Conservation (phyloP, 108 stramenopile species). For the Fragilaria crotonensis region DNA sequence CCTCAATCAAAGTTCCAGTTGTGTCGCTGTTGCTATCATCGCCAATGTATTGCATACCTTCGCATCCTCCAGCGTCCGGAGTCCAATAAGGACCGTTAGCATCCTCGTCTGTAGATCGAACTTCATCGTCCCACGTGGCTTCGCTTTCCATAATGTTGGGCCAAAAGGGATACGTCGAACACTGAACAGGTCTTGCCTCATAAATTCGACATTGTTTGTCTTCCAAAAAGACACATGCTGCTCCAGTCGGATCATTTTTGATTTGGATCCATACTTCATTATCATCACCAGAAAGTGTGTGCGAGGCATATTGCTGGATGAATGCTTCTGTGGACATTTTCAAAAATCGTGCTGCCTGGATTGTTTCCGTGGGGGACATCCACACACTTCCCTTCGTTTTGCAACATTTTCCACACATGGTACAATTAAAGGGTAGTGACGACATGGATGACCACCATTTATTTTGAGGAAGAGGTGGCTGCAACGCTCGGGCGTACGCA, state of each 20-base stretch:
- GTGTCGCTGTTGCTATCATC: not conserved
- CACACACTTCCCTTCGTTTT: constrained; percentile 53
- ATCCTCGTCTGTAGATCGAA: constrained; percentile 23
- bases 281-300: not conserved
- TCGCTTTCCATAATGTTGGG: constrained; percentile 28
- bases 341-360: not conserved
- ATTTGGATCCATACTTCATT: constrained; percentile 28
- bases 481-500: not conserved
- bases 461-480: not conserved
- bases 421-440: constrained; percentile 21
- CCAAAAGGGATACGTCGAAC: constrained; percentile 63
- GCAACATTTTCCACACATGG: constrained; percentile 63
- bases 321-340: constrained; percentile 2
- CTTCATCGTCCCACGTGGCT: constrained; percentile 38
- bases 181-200: constrained; percentile 44
- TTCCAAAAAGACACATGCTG: constrained; percentile 32
- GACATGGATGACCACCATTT: not conserved
- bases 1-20: not conserved
- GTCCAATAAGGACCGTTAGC: constrained; percentile 30
- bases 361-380: constrained; percentile 41
- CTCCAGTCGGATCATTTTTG: constrained; percentile 18
- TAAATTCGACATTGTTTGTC: constrained; percentile 40
- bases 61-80: constrained; percentile 46
- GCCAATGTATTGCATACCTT: constrained; percentile 29
- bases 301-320: constrained; percentile 1